Base-by-base conservation (phyloP, 2,329 filamentous ascomycete genomes). In the Fusarium dlaminii region DNA sequence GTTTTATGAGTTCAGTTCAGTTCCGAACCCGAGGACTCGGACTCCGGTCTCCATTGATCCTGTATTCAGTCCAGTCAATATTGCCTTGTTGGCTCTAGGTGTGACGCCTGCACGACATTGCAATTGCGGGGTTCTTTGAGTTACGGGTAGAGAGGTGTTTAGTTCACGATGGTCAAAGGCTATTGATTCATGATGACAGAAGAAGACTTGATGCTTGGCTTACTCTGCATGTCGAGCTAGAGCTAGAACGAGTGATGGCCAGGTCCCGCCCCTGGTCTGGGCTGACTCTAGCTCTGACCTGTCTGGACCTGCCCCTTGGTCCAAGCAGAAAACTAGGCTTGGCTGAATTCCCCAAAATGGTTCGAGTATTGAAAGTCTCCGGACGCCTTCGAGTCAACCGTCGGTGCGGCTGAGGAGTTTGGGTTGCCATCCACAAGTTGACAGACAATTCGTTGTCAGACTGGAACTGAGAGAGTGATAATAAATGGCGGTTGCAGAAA, bases 221-320 rank as follows among this genome's bases (percentile, higher is more conserved):
- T 56, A 52, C 63, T 40, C 52, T 52, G 48, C 56, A 56, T 55
- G 42, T 30, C 29, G n/a, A 54, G 59, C 72, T 75, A 70, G 54
- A 55, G 62, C 57, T 40, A 60, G 48, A 58, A 39, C 60, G 67
- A 57, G 34, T 30, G 70, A 59, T 66, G 63, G 73, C 57, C 36
- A 48, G 46, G 56, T 59, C 58, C 32, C 22, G 48, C 48, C 48
- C 58, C 57, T 66, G 58, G 48, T 34, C 58, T 42, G 58, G 27
- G 58, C 58, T 56, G 34, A 32, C 45, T 36, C 43, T 39, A n/a
- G 54, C 37, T 49, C 43, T 54, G 56, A 49, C 34, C 55, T 66
- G 42, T 55, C 51, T 55, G 57, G 73, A 63, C 57, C 55, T 74
- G 71, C 71, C 71, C 71, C 75, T 73, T 77, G 71, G 68, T 46